Evolutionary conservation across 768 basidiomycete genomes (phyloP).

Genomic region (Rhodotorula toruloides): DNA sequence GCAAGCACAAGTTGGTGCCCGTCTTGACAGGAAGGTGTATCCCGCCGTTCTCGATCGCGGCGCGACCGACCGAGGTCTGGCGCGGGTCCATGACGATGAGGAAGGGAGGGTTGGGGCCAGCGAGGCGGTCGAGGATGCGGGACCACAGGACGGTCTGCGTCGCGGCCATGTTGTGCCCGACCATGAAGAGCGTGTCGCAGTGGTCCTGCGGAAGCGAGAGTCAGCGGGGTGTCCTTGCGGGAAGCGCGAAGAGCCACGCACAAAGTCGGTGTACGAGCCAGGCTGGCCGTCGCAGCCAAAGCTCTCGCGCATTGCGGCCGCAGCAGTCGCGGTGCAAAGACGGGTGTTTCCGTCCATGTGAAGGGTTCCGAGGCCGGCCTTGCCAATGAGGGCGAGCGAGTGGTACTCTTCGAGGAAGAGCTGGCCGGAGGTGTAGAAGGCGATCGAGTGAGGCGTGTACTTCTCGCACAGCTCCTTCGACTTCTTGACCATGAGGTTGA

Average conservation of each 20-base stretch:
- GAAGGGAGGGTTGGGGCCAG: slow-evolving; percentile 36
- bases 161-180: slow-evolving; percentile 41
- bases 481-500: slow-evolving; percentile 37
- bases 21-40: slow-evolving; percentile 28
- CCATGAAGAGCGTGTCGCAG: slow-evolving; percentile 37
- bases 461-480: slow-evolving; percentile 37
- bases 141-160: slow-evolving; percentile 40
- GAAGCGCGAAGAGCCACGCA: background rate
- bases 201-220: slow-evolving; percentile 2
- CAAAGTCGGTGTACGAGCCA: slow-evolving; percentile 29
- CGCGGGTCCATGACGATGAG: slow-evolving; percentile 39
- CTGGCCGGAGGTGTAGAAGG: slow-evolving; percentile 42
- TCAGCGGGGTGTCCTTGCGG: background rate
- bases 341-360: slow-evolving; percentile 42
- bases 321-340: slow-evolving; percentile 40
- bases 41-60: slow-evolving; percentile 21
- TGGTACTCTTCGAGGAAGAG: slow-evolving; percentile 41
- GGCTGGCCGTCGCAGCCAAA: slow-evolving; percentile 41
- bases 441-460: slow-evolving; percentile 38
- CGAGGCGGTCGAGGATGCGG: slow-evolving; percentile 39
- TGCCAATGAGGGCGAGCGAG: slow-evolving; percentile 39
- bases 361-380: slow-evolving; percentile 29
- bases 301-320: slow-evolving; percentile 38
- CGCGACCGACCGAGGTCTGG: slow-evolving; percentile 29
- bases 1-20: slow-evolving; percentile 36